Conservation (phyloP, 2,329 filamentous ascomycete genomes). For the Colletotrichum viniferum region DNA sequence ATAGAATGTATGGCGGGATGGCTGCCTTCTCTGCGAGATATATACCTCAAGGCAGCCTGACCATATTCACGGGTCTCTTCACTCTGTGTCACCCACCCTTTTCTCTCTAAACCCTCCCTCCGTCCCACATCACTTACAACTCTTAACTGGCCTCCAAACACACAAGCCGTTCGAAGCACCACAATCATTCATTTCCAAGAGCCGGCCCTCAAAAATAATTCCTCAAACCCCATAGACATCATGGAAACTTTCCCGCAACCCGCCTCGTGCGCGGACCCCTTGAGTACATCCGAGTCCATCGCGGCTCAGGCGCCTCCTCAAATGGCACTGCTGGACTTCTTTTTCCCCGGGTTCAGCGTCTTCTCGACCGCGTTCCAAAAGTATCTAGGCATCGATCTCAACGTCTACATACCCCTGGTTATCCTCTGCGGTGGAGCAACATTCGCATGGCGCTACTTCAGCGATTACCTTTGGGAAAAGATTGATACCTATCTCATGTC, state of each 20-base stretch:
- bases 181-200: not conserved
- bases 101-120: not conserved
- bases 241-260: slow-evolving; percentile 3
- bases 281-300: not conserved
- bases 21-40: not conserved
- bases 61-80: not conserved
- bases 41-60: not conserved
- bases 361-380: slow-evolving; percentile 56
- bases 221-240: not conserved
- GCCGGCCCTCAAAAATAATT: not conserved
- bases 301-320: slow-evolving; percentile 32
- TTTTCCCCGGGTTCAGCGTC: slow-evolving; percentile 70
- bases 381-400: slow-evolving; percentile 66
- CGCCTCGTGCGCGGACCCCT: not conserved
- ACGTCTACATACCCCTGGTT: slow-evolving; percentile 64
- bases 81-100: not conserved
- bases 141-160: not conserved
- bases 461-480: slow-evolving; percentile 49
- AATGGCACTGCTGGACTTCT: slow-evolving; percentile 60
- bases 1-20: not conserved
- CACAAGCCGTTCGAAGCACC: not conserved
- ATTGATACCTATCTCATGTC: slow-evolving; percentile 65
- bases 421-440: slow-evolving; percentile 52
- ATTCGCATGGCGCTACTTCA: slow-evolving; percentile 59
- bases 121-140: not conserved